Conservation (phyloP, 2,329 filamentous ascomycete genomes). For the Talaromyces sp. region DNA sequence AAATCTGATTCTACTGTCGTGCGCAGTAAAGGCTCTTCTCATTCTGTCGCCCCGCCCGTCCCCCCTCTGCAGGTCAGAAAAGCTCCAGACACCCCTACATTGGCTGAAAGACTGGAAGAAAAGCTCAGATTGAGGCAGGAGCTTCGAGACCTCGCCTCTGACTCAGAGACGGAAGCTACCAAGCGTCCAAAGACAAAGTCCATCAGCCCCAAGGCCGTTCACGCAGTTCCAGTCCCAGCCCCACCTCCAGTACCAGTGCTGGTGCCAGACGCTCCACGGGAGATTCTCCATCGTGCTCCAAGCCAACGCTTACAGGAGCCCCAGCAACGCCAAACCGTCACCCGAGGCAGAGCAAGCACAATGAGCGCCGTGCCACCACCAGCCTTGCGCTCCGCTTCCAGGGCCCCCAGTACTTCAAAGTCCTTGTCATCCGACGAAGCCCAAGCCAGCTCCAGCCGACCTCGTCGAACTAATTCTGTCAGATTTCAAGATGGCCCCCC, state of each 20-base stretch:
- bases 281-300: conserved; percentile 1
- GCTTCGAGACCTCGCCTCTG: conserved; percentile 21
- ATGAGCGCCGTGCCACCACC: conserved; percentile 5
- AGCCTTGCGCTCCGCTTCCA: conserved; percentile 9
- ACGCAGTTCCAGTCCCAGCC: conserved; percentile 2
- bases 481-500: conserved; percentile 12
- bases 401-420: conserved; percentile 1
- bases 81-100: conserved; percentile 17
- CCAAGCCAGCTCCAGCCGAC: conserved; percentile 1
- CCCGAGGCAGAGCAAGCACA: conserved; percentile 10
- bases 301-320: conserved; percentile 6
- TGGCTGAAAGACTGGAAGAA: conserved; percentile 39
- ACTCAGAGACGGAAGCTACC: conserved; percentile 18
- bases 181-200: conserved; percentile 4
- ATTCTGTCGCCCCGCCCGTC: conserved; percentile 1
- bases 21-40: conserved; percentile 5
- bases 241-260: background rate
- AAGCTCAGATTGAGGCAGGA: conserved; percentile 36
- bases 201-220: background rate
- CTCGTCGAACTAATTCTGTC: conserved; percentile 12
- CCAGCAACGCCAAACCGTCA: conserved; percentile 2
- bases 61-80: conserved; percentile 2
- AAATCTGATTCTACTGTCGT: conserved; percentile 26
- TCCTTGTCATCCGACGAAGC: conserved; percentile 14
- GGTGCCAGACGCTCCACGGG: conserved; percentile 12